Conservation (phyloP, 306 rosid species). For the Vigna angularis region DNA sequence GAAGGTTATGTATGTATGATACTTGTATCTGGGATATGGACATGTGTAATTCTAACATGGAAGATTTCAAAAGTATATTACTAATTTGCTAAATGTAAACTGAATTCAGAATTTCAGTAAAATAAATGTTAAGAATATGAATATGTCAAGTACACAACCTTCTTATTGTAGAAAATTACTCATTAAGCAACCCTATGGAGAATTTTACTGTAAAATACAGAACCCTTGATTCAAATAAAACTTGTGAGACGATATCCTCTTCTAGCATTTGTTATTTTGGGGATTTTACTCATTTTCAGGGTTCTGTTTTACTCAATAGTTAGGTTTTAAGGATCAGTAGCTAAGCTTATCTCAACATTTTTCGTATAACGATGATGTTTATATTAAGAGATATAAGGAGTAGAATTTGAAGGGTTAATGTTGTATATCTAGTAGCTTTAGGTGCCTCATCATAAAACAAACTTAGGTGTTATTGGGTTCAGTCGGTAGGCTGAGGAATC, state of each 20-base stretch:
- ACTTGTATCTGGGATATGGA: background rate
- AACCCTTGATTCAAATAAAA: background rate
- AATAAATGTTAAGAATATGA: background rate
- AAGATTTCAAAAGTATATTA: background rate
- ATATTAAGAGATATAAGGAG: slow-evolving; percentile 4
- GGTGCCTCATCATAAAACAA: slow-evolving; percentile 2
- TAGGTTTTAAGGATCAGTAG: background rate
- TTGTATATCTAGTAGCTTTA: slow-evolving; percentile 11
- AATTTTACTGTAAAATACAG: background rate
- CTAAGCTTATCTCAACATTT: background rate
- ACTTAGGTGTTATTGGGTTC: slow-evolving; percentile 21
- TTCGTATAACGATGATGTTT: slow-evolving; percentile 12
- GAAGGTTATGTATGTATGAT: background rate
- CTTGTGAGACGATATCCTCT: slow-evolving; percentile 4
- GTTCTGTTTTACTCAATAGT: background rate
- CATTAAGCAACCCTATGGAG: background rate
- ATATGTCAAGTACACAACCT: background rate
- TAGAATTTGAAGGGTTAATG: slow-evolving; percentile 2
- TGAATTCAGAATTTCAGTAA: background rate
- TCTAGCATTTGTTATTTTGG: slow-evolving; percentile 6
- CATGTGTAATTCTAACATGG: background rate
- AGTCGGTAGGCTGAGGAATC: slow-evolving; percentile 31
- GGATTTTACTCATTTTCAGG: background rate
- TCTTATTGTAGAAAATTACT: background rate
- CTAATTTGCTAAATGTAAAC: background rate